phyloP scores from a whole-genome alignment of 257 asterid species.

The Penstemon barbatus region DNA sequence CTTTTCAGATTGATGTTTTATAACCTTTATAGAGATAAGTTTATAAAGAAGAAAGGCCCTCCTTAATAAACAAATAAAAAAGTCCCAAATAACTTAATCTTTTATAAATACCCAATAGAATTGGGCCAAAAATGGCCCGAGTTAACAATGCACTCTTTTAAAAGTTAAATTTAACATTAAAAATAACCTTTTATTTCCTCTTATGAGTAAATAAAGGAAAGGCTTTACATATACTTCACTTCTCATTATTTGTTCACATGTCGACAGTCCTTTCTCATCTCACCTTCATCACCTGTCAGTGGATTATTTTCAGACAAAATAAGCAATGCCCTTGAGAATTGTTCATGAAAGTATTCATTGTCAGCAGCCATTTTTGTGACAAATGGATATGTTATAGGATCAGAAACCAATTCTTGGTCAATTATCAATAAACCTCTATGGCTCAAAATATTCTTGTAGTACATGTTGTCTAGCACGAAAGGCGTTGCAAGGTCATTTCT shows the following conservation, averaged over 20 bases:
- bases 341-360: conserved; percentile 64
- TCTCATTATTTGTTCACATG: conserved; percentile 35
- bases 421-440: conserved; percentile 53
- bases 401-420: conserved; percentile 61
- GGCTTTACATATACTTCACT: background rate
- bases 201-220: too few relatives aligned
- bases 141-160: too few relatives aligned
- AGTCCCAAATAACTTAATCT: too few relatives aligned
- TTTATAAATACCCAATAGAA: too few relatives aligned
- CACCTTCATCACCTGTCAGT: conserved; percentile 52
- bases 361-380: conserved; percentile 76
- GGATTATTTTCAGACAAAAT: conserved; percentile 77
- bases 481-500: conserved; percentile 63
- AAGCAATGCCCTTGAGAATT: conserved; percentile 57
- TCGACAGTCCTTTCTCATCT: conserved; percentile 67
- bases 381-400: conserved; percentile 57
- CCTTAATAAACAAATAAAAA: too few relatives aligned
- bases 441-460: conserved; percentile 59
- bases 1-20: too few relatives aligned
- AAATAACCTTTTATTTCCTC: too few relatives aligned
- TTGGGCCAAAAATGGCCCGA: too few relatives aligned
- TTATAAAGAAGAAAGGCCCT: too few relatives aligned
- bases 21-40: too few relatives aligned
- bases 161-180: too few relatives aligned
- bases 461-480: conserved; percentile 65